A percentile compares a stretch with the other conserved stretches of the same genome.
Evolutionary conservation across 129 eudicot species (phyloP).

Genomic region (Pulicaria dysenterica): DNA sequence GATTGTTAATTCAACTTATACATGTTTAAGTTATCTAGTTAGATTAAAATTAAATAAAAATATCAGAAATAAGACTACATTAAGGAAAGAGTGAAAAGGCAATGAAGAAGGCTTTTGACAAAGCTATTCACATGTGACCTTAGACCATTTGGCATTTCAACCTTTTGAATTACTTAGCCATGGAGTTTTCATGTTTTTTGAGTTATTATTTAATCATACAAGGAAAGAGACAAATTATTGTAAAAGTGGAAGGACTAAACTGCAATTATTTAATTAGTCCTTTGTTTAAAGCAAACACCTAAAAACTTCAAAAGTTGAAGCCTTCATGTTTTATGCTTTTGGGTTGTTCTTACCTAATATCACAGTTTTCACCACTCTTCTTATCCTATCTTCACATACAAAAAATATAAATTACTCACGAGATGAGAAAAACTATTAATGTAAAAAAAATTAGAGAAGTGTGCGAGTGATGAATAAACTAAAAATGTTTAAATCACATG

Average conservation of each 20-base stretch:
- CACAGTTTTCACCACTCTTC: neutral
- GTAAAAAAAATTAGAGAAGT: neutral
- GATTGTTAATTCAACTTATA: neutral
- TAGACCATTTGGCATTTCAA: slow-evolving; percentile 42
- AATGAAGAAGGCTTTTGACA: slow-evolving; percentile 31
- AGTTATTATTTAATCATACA: neutral
- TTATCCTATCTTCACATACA: too few relatives aligned
- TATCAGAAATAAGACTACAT: slow-evolving; percentile 24
- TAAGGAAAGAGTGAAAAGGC: slow-evolving; percentile 34
- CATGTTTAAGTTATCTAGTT: neutral
- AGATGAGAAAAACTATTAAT: neutral
- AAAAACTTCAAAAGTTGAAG: slow-evolving; percentile 30
- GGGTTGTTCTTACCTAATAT: slow-evolving; percentile 26
- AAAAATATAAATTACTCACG: too few relatives aligned
- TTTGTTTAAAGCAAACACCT: slow-evolving; percentile 36
- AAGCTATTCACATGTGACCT: slow-evolving; percentile 35
- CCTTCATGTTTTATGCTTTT: slow-evolving; percentile 29
- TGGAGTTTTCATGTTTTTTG: slow-evolving; percentile 35
- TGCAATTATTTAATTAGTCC: slow-evolving; percentile 9
- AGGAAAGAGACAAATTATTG: slow-evolving; percentile 30
- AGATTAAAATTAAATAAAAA: neutral
- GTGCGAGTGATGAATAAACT: neutral
- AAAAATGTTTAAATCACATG: neutral
- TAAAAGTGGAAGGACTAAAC: slow-evolving; percentile 20
- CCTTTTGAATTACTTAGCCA: slow-evolving; percentile 46